A percentile compares a stretch with the other conserved stretches of the same genome.
Conservation (phyloP, 305 asterid genomes). For the Striga hermonthica region DNA sequence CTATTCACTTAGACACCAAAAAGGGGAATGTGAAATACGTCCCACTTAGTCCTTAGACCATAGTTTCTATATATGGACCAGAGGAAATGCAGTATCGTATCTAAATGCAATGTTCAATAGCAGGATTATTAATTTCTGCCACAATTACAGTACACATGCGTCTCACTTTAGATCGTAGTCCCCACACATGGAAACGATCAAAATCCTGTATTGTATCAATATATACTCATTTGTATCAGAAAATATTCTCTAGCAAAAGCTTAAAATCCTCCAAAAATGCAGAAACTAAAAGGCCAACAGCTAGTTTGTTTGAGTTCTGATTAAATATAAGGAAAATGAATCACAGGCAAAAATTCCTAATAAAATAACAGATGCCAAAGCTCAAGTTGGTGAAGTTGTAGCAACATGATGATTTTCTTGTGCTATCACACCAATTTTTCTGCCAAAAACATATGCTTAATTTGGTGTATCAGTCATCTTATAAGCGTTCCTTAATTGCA, state of each 20-base stretch:
- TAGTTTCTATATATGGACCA: not conserved
- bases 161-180: constrained; percentile 18
- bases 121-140: not conserved
- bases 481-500: not conserved
- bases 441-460: constrained; percentile 6
- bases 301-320: not conserved
- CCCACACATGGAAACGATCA: not conserved
- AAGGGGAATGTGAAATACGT: not conserved
- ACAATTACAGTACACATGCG: constrained; percentile 12
- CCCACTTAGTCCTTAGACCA: not conserved
- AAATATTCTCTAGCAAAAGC: constrained; percentile 24
- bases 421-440: not conserved
- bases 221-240: not conserved
- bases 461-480: constrained; percentile 16
- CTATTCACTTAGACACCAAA: too few species aligned
- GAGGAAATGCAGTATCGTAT: not conserved
- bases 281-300: not conserved
- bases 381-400: constrained; percentile 8
- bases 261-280: constrained; percentile 12
- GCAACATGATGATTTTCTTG: not conserved
- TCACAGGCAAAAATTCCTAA: not conserved
- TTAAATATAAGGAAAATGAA: not conserved
- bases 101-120: not conserved
- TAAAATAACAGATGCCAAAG: constrained; percentile 10
- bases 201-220: not conserved